Conservation (phyloP, 768 basidiomycete genomes). For the Boletus pseudopeckii region DNA sequence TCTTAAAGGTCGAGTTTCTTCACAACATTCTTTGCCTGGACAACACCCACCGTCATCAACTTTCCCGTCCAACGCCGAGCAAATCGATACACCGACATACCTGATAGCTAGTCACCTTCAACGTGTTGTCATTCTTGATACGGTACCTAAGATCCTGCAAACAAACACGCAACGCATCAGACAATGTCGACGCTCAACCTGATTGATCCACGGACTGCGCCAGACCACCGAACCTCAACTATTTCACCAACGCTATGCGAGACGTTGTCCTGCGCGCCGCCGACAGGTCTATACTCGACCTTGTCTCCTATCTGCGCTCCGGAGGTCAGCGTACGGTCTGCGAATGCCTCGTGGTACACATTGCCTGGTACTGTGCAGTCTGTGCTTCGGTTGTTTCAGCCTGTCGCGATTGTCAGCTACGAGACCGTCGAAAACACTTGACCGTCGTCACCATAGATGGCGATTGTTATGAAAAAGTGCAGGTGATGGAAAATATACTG, state of each 20-base stretch:
- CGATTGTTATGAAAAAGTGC: neutral
- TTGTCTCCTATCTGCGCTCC: conserved; percentile 35
- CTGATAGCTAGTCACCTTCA: conserved; percentile 38
- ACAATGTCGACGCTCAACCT: no score
- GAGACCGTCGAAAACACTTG: neutral
- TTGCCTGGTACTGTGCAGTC: conserved; percentile 31
- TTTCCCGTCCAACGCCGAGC: no score
- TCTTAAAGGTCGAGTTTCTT: conserved; percentile 14
- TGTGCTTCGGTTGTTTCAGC: conserved; percentile 16
- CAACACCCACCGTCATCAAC: neutral
- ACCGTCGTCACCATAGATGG: conserved; percentile 10
- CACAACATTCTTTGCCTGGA: conserved; percentile 39
- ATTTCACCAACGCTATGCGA: conserved; percentile 37
- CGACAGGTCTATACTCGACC: conserved; percentile 44
- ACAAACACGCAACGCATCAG: neutral
- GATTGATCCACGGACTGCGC: conserved; percentile 30
- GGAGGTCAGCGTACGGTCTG: neutral
- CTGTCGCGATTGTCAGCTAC: conserved; percentile 9
- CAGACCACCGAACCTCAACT: conserved; percentile 30
- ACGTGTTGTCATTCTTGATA: conserved; percentile 44
- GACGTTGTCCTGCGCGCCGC: conserved; percentile 38
- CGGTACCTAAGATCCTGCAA: conserved; percentile 32
- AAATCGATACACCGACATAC: conserved; percentile 13
- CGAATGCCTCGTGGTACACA: accelerated
- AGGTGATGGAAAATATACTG: no score